Evolutionary conservation across 805 yeast genomes (phyloP).

Genomic region (Zygosaccharomyces gambellarensis): DNA sequence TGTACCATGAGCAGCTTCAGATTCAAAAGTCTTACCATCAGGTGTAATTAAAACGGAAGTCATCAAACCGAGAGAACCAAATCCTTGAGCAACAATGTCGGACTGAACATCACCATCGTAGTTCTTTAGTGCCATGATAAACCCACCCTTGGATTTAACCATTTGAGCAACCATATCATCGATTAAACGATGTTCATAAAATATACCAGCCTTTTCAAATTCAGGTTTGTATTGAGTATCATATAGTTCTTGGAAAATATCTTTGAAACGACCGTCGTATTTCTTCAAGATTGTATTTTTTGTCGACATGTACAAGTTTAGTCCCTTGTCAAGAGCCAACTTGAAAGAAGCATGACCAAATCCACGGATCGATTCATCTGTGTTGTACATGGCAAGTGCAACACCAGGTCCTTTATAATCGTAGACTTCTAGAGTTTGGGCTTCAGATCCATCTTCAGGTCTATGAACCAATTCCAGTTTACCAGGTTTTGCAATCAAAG

Average conservation of each 20-base stretch:
- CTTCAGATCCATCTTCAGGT: slow-evolving; percentile 54
- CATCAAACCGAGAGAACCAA: slow-evolving; percentile 80
- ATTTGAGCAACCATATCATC: slow-evolving; percentile 89
- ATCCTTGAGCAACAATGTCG: slow-evolving; percentile 83
- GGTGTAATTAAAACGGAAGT: slow-evolving; percentile 79
- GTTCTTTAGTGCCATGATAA: slow-evolving; percentile 73
- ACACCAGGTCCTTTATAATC: slow-evolving; percentile 60
- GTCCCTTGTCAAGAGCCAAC: slow-evolving; percentile 58
- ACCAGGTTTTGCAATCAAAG: slow-evolving; percentile 59
- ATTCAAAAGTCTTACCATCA: slow-evolving; percentile 80
- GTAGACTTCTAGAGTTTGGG: slow-evolving; percentile 44
- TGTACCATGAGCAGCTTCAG: slow-evolving; percentile 86
- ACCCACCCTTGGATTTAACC: slow-evolving; percentile 82
- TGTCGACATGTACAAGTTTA: slow-evolving; percentile 66
- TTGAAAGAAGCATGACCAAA: slow-evolving; percentile 79
- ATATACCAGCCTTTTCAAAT: slow-evolving; percentile 57
- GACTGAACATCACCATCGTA: slow-evolving; percentile 86
- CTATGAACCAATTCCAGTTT: slow-evolving; percentile 60
- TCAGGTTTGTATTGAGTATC: slow-evolving; percentile 50
- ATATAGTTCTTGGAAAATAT: slow-evolving; percentile 65
- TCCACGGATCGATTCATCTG: slow-evolving; percentile 69
- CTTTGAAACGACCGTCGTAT: slow-evolving; percentile 80
- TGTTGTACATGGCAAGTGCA: slow-evolving; percentile 78
- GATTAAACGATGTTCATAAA: slow-evolving; percentile 76
- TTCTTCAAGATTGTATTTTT: slow-evolving; percentile 78